Evolutionary conservation across 176 grass and related monocot genomes (phyloP).

Genomic region (Ampelocalamus luodianensis): DNA sequence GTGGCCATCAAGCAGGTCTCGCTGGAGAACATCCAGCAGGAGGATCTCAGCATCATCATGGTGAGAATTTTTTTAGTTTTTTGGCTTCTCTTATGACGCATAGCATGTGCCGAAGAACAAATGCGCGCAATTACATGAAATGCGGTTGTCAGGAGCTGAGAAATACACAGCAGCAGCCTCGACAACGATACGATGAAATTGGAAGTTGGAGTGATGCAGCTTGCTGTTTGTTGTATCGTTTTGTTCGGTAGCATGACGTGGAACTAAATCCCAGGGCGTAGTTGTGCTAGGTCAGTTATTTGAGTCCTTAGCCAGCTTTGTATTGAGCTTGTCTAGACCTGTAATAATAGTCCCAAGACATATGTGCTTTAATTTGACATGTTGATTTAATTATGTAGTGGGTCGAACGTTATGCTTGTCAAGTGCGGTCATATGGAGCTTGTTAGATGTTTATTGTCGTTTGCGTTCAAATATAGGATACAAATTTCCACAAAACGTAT

Average conservation of each 20-base stretch:
- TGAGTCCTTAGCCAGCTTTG: not conserved
- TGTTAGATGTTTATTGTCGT: not conserved
- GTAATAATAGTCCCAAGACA: conserved; percentile 29
- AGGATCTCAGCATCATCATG: conserved; percentile 99
- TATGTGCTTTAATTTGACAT: not conserved
- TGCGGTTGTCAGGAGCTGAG: conserved; percentile 18
- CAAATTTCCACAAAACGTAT: not conserved
- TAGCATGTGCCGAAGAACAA: not conserved
- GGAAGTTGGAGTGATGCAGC: conserved; percentile 16
- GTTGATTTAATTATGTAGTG: conserved; percentile 31
- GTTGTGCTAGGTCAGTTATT: conserved; percentile 2
- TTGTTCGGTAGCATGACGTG: conserved; percentile 16
- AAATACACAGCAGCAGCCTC: not conserved
- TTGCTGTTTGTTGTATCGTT: not conserved
- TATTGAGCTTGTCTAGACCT: not conserved
- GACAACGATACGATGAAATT: not conserved
- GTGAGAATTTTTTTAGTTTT: conserved; percentile 40
- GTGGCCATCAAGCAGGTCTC: conserved; percentile 99
- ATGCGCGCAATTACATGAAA: conserved; percentile 23
- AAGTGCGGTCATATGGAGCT: not conserved
- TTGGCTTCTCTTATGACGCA: not conserved
- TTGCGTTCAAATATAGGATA: not conserved
- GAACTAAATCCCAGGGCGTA: not conserved
- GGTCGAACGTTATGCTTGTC: not conserved
- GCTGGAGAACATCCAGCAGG: conserved; percentile 91